Percentiles rank a stretch among this genome's conserved stretches.
Evolutionary conservation across 176 grass and related monocot species (phyloP).

Genomic region (Musa itinerans): DNA sequence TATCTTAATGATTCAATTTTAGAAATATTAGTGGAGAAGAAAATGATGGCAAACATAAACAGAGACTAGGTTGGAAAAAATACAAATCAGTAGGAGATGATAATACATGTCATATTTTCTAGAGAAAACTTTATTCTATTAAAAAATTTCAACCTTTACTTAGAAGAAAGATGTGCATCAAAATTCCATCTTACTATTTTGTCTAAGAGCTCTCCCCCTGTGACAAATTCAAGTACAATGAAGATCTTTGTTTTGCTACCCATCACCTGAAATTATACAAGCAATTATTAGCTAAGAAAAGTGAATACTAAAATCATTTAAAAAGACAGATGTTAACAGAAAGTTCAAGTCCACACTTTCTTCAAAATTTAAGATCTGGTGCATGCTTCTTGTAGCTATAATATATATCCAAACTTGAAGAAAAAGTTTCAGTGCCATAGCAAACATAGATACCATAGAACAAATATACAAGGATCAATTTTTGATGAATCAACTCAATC

Average conservation of each 20-base stretch:
- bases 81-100: neutral
- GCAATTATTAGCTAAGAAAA: conserved; percentile 20
- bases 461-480: too few species aligned
- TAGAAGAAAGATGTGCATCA: neutral
- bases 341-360: neutral
- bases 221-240: conserved; percentile 90
- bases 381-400: too few species aligned
- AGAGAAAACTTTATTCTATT: neutral
- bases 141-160: neutral
- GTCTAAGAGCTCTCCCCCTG: conserved; percentile 97
- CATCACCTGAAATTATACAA: conserved; percentile 68
- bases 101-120: too few species aligned
- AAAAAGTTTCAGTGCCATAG: too few species aligned
- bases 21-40: conserved; percentile 19
- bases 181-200: conserved; percentile 66
- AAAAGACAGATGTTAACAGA: neutral
- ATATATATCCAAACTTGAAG: too few species aligned
- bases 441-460: too few species aligned
- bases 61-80: neutral
- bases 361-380: too few species aligned
- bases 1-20: conserved; percentile 36
- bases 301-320: neutral
- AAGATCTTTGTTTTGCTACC: conserved; percentile 97
- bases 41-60: neutral
- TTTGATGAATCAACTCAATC: too few species aligned